Evolutionary conservation across 2,329 filamentous ascomycete species (phyloP).

Genomic region (Pseudopithomyces maydicus): DNA sequence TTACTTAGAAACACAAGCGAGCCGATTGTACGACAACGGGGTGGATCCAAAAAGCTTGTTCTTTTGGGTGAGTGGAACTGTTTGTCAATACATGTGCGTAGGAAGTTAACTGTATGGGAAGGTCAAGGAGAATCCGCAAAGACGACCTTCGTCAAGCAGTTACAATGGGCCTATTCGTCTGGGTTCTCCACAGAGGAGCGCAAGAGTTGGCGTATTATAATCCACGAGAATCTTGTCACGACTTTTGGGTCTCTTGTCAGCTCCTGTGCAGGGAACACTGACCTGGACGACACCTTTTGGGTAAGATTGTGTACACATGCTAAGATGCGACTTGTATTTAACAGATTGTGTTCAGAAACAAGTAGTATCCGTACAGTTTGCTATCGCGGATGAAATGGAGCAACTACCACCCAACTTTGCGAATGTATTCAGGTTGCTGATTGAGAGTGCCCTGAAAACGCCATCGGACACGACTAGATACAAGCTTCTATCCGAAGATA

Average conservation of each 20-base stretch:
- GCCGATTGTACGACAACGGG: not conserved
- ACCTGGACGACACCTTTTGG: not conserved
- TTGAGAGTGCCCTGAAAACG: not conserved
- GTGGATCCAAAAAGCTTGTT: not conserved
- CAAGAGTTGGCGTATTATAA: not conserved
- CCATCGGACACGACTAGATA: not conserved
- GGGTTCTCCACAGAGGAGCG: not conserved
- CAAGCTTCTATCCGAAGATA: no score
- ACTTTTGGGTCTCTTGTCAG: not conserved
- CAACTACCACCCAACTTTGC: not conserved
- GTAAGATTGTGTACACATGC: not conserved
- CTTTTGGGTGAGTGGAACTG: not conserved
- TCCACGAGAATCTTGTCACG: not conserved
- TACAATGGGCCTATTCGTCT: not conserved
- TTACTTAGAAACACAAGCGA: not conserved
- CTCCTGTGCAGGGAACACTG: not conserved
- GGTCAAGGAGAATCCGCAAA: not conserved
- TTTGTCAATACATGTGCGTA: not conserved
- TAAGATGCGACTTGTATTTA: not conserved
- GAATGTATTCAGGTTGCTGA: not conserved
- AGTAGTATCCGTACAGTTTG: not conserved
- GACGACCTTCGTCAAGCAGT: not conserved
- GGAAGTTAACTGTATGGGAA: not conserved
- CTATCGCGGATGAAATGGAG: not conserved
- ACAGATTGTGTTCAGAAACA: not conserved